Percentiles rank a stretch among this genome's conserved stretches.
Evolutionary conservation across 768 basidiomycete species (phyloP).

Genomic region (Termitomyces sp.): DNA sequence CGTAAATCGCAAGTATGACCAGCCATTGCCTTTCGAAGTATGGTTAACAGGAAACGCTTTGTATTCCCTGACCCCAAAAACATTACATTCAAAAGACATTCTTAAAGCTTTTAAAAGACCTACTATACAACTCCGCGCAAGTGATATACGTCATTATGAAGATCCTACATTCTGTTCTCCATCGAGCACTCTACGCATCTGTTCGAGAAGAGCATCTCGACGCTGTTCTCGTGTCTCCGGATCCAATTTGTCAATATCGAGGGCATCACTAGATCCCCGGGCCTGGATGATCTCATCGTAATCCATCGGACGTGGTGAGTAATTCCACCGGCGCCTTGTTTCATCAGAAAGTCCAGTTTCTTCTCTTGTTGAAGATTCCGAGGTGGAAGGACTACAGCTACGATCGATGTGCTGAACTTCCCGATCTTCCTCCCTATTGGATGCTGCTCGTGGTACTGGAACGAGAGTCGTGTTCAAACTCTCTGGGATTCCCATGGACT

Average conservation of each 20-base stretch:
- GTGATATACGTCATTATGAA: background rate
- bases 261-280: background rate
- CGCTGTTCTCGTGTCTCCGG: slow-evolving; percentile 3
- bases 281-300: background rate
- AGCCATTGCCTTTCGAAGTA: background rate
- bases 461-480: background rate
- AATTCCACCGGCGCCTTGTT: background rate
- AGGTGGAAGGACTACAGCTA: background rate
- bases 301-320: background rate
- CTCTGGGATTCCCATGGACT: slow-evolving; percentile 1
- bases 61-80: too few relatives aligned
- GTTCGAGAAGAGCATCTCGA: slow-evolving; percentile 6
- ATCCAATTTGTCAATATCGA: background rate
- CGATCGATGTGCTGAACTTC: background rate
- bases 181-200: slow-evolving; percentile 9
- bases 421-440: background rate
- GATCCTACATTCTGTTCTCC: background rate
- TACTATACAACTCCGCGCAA: background rate
- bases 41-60: background rate
- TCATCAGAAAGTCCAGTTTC: background rate
- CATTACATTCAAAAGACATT: background rate
- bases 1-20: background rate
- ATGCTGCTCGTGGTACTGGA: background rate
- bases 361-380: background rate
- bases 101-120: background rate